Percentiles rank a stretch among this genome's conserved stretches.
Conservation (phyloP, 129 eudicot genomes). For the Helichrysum umbraculigerum region DNA sequence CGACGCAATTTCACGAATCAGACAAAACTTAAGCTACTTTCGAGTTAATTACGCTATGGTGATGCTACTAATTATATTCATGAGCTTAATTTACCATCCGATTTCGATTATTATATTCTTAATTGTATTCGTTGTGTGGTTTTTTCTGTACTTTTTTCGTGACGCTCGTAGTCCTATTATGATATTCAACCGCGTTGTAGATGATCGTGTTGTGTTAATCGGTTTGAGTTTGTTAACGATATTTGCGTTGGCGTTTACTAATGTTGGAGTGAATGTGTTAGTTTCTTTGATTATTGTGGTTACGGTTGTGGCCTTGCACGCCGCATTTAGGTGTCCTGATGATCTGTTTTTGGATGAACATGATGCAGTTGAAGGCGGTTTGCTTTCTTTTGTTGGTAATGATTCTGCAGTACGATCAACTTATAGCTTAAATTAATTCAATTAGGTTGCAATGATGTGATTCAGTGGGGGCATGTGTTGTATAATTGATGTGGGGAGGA, state of each 20-base stretch:
- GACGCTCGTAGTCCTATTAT: conserved; percentile 39
- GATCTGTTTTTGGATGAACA: conserved; percentile 70
- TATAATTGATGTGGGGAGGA: background rate
- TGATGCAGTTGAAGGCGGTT: conserved; percentile 69
- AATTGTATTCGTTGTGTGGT: conserved; percentile 51
- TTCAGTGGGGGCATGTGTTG: background rate
- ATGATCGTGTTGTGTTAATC: conserved; percentile 57
- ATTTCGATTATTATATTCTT: conserved; percentile 61
- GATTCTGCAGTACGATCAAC: background rate
- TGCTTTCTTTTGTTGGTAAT: conserved; percentile 60
- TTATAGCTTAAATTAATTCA: conserved; percentile 21
- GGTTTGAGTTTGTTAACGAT: conserved; percentile 61
- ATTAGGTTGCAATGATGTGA: background rate
- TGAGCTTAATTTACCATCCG: conserved; percentile 72
- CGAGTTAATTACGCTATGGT: conserved; percentile 62
- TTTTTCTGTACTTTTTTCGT: conserved; percentile 52
- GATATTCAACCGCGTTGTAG: conserved; percentile 42
- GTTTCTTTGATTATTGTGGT: conserved; percentile 54
- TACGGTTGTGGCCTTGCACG: conserved; percentile 49
- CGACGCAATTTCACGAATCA: conserved; percentile 55
- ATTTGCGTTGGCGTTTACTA: conserved; percentile 57
- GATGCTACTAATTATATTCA: conserved; percentile 48
- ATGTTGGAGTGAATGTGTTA: conserved; percentile 69
- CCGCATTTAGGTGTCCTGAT: conserved; percentile 52
- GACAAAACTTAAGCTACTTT: conserved; percentile 54